Evolutionary conservation across 352 stramenopile genomes (phyloP), one percentile per base, ranked within the genome.

Genomic region (Phytophthora pini): DNA sequence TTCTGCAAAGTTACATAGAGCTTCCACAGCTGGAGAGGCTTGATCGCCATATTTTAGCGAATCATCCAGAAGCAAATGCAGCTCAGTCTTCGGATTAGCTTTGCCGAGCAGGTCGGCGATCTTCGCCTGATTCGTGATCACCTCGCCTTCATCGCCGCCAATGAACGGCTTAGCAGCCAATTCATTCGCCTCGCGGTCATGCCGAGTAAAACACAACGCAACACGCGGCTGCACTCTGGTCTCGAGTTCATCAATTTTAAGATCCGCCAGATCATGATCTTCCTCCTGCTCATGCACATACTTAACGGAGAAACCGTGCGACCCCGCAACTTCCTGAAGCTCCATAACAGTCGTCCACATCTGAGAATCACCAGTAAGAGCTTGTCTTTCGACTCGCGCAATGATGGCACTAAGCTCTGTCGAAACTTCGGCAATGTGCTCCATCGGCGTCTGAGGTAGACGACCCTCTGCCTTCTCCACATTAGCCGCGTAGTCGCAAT

Each of bases 401-500:
- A 80, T 73, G 20, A 74, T 57, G 8, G 50, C 52, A 26, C 20
- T 20, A 26, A 70, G 36, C 13, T 72, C 45, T 11, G 11, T 51
- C 22, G 51, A 69, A 4, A 65, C 13, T 34, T 61, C 62, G 5
- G 40, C 45, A 38, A n/a, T 46, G 12, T 34, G 15, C 32, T 68
- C 40, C 24, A 17, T 44, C 15, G 27, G 32, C 2, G 6, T 15
- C 31, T 65, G 17, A 40, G 64, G 64, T 41, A 90, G 56, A 5
- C 52, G 22, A 1, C 84, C 83, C 36, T 89, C 61, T 1, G 87
- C 87, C 53, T 95, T 94, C 68, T 97, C 90, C 5, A 94, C 82
- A 59, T 97, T 97, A n/a, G 90, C 90, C 4, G 84, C 84, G 47
- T 95, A 97, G 50, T 82, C 75, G 41, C 90, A 96, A 0, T 41